A percentile compares a stretch with the other conserved stretches of the same genome.
phyloP scores from a whole-genome alignment of 306 rosid species.

The Quercus bicolor region DNA sequence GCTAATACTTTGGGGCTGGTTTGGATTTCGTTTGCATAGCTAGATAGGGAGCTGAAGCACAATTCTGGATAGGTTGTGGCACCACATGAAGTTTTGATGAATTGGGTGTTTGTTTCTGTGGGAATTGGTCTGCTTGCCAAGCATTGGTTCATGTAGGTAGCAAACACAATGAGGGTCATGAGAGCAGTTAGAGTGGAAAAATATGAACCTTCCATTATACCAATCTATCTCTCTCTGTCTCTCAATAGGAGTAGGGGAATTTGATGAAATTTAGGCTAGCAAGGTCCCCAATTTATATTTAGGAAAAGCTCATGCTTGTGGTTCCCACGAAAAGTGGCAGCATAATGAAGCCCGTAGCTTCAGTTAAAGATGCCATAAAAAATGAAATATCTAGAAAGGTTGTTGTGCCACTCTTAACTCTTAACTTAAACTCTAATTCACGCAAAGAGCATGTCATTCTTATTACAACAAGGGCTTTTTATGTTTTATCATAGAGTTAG shows the following conservation, averaged over 20 bases:
- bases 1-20: constrained; percentile 33
- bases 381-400: too few species aligned
- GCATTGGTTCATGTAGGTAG: background rate
- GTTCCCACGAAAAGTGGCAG: too few species aligned
- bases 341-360: too few species aligned
- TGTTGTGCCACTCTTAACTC: too few species aligned
- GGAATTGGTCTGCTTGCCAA: background rate
- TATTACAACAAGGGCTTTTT: too few species aligned
- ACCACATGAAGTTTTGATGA: constrained; percentile 34
- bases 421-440: too few species aligned
- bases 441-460: too few species aligned
- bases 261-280: background rate
- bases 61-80: constrained; percentile 30
- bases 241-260: background rate
- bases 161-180: constrained; percentile 6
- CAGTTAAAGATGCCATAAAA: too few species aligned
- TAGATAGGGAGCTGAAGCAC: constrained; percentile 38
- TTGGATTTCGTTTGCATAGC: constrained; percentile 32
- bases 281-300: background rate
- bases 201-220: constrained; percentile 3
- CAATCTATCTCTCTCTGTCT: background rate
- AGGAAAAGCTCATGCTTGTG: background rate
- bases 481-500: too few species aligned
- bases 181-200: background rate
- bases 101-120: constrained; percentile 12